Evolutionary conservation across 192 early-diverging fungal genomes (phyloP).

Genomic region (Gaertneriomyces semiglobifer): DNA sequence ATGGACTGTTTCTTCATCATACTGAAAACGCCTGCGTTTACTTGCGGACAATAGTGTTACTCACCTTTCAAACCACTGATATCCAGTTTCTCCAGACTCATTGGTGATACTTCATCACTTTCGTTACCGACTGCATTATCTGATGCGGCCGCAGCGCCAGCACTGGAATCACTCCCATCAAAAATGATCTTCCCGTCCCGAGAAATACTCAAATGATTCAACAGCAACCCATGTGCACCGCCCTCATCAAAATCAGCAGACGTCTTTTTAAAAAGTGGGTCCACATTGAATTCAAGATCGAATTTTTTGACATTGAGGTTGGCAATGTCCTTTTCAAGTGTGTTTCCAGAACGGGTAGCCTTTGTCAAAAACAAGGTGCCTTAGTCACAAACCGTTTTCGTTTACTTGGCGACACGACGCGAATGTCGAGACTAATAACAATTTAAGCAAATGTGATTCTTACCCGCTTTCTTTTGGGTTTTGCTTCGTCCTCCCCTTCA

Average conservation of each 20-base stretch:
- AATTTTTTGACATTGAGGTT: slow-evolving; percentile 78
- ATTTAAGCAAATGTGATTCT: background rate
- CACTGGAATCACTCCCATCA: slow-evolving; percentile 80
- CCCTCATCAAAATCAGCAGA: slow-evolving; percentile 98
- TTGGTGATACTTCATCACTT: slow-evolving; percentile 28
- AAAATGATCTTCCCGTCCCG: slow-evolving; percentile 87
- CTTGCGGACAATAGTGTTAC: background rate
- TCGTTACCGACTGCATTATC: slow-evolving; percentile 29
- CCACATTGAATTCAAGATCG: slow-evolving; percentile 88
- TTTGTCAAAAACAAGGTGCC: background rate
- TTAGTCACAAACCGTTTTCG: background rate
- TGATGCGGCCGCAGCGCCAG: slow-evolving; percentile 35
- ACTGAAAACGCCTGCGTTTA: background rate
- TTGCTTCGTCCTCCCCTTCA: background rate
- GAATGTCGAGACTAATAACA: background rate
- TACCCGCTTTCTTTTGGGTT: slow-evolving; percentile 5
- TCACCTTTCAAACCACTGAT: slow-evolving; percentile 43
- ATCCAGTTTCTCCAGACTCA: slow-evolving; percentile 32
- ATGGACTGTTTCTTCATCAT: too few species aligned
- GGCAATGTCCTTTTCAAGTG: slow-evolving; percentile 78
- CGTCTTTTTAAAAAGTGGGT: slow-evolving; percentile 97
- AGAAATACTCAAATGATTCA: slow-evolving; percentile 83
- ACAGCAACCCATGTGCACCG: slow-evolving; percentile 83
- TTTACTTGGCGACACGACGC: background rate
- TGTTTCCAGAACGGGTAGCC: slow-evolving; percentile 39